Evolutionary conservation across 768 basidiomycete species (phyloP).

Genomic region (Phlebiopsis flavidoalba): DNA sequence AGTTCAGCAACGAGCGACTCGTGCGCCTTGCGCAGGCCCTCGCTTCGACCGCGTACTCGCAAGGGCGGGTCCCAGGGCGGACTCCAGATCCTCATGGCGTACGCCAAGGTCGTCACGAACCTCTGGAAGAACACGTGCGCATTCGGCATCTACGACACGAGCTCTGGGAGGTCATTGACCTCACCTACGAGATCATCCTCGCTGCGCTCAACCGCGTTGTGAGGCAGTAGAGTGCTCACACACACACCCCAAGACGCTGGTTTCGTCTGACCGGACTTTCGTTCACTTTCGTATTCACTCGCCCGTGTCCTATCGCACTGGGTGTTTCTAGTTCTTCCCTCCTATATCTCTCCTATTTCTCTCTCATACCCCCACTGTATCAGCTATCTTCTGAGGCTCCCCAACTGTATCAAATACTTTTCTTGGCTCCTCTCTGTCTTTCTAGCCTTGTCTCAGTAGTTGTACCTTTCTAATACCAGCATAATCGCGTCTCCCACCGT

Average conservation of each 20-base stretch:
- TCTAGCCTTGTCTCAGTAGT: neutral
- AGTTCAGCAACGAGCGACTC: constrained; percentile 21
- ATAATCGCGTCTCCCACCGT: neutral
- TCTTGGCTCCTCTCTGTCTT: neutral
- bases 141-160: constrained; percentile 44
- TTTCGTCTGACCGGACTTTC: constrained; percentile 5
- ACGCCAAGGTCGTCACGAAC: constrained; percentile 35
- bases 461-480: neutral
- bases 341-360: neutral
- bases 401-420: constrained; percentile 18
- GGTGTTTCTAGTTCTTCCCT: neutral
- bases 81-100: constrained; percentile 28
- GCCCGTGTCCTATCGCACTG: neutral
- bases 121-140: constrained; percentile 48
- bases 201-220: constrained; percentile 30
- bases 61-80: constrained; percentile 22
- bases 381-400: constrained; percentile 1
- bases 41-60: constrained; percentile 17
- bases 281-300: neutral
- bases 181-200: constrained; percentile 46
- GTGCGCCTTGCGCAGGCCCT: constrained; percentile 23
- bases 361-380: constrained; percentile 16
- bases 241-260: constrained; percentile 5
- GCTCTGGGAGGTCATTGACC: constrained; percentile 43
- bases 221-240: constrained; percentile 9